A percentile compares a stretch with the other conserved stretches of the same genome.
Conservation (phyloP, 2,329 filamentous ascomycete species). For the Aspergillus flavus region DNA sequence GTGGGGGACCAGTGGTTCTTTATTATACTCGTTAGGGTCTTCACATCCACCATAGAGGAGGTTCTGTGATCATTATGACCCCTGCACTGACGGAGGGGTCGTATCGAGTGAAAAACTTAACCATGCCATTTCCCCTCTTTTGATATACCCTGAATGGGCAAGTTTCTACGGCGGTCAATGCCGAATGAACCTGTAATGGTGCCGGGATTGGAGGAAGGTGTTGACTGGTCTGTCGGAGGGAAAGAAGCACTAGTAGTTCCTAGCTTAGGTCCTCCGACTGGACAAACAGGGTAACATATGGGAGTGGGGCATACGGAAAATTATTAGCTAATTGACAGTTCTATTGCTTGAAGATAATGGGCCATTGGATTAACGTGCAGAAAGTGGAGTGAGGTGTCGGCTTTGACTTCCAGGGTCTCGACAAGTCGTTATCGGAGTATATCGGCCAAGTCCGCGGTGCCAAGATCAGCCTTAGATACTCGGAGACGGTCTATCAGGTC, state of each 20-base stretch:
- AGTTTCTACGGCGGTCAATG: background rate
- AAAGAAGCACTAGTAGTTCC: background rate
- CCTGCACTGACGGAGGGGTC: slow-evolving; percentile 3
- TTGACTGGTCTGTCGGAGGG: background rate
- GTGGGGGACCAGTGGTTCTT: background rate
- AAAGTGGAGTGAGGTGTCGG: background rate
- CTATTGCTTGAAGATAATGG: background rate
- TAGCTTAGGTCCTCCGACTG: background rate
- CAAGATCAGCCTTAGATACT: background rate
- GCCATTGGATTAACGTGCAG: background rate
- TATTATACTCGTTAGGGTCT: background rate
- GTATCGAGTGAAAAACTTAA: background rate
- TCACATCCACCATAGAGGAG: background rate
- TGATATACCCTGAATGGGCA: background rate
- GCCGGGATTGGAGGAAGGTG: no score
- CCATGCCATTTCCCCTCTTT: background rate
- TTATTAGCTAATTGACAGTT: slow-evolving; percentile 6
- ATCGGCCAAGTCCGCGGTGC: background rate
- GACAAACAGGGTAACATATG: background rate
- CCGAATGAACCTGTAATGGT: background rate
- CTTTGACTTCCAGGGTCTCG: background rate
- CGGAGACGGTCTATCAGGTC: background rate
- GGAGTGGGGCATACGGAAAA: background rate
- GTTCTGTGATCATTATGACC: slow-evolving; percentile 7
- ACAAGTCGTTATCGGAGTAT: background rate